Conservation (phyloP, 1,284 basidiomycete genomes). For the Marasmius oreades region DNA sequence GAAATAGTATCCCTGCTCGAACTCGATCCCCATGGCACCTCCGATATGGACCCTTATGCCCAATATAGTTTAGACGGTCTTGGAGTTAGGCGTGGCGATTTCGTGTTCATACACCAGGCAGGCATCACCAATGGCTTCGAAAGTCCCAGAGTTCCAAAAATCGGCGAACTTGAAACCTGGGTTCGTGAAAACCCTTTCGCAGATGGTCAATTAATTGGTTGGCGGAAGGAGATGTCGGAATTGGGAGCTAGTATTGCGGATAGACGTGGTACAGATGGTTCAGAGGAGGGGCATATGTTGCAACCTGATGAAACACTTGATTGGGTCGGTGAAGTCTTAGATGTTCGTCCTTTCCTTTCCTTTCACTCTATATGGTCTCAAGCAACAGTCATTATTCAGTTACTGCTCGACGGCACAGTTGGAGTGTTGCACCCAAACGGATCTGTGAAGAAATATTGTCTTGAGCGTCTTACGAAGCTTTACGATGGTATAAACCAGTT, state of each 20-base stretch:
- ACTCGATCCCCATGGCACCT: slow-evolving; percentile 77
- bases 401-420: slow-evolving; percentile 66
- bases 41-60: slow-evolving; percentile 42
- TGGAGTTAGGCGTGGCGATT: slow-evolving; percentile 79
- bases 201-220: slow-evolving; percentile 55
- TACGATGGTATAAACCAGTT: slow-evolving; percentile 76
- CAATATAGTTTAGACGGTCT: slow-evolving; percentile 53
- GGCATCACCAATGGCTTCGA: slow-evolving; percentile 66
- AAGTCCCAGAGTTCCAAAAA: slow-evolving; percentile 64
- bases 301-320: slow-evolving; percentile 45
- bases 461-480: slow-evolving; percentile 66
- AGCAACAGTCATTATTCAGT: slow-evolving; percentile 33
- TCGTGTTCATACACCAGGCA: slow-evolving; percentile 73
- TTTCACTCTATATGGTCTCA: neutral
- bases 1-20: slow-evolving; percentile 84
- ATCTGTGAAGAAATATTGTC: slow-evolving; percentile 43
- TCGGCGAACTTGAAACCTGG: slow-evolving; percentile 79
- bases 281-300: slow-evolving; percentile 42
- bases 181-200: slow-evolving; percentile 57
- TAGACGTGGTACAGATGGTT: slow-evolving; percentile 34
- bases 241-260: slow-evolving; percentile 59
- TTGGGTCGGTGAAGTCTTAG: slow-evolving; percentile 80
- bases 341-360: slow-evolving; percentile 38
- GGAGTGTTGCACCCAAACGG: slow-evolving; percentile 63
- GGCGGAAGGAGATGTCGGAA: slow-evolving; percentile 66